These are phyloP conservation scores for Umbelopsis ramanniana DNA, from an alignment of 192 early-diverging fungal species.

Conservation along the genomic window DNA sequence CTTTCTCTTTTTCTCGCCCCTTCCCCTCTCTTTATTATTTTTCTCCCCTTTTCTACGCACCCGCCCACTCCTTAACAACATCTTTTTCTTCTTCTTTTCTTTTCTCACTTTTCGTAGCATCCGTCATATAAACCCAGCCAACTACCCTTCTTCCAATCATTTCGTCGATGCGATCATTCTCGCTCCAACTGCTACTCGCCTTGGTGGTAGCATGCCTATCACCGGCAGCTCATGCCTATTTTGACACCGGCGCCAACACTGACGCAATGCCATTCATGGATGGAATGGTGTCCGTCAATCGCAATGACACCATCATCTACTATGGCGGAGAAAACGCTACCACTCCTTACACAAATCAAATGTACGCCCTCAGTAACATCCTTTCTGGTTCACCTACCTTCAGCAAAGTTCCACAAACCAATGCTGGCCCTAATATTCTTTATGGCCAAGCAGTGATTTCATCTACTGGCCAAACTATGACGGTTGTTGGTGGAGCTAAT, in stretches of 20 bases:
- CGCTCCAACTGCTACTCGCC: constrained; percentile 22
- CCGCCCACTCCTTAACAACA: not conserved
- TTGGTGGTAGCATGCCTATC: constrained; percentile 24
- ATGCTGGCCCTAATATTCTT: constrained; percentile 1
- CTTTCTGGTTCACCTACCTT: constrained; percentile 14
- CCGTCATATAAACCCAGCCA: not conserved
- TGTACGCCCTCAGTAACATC: constrained; percentile 31
- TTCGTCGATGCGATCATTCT: constrained; percentile 2
- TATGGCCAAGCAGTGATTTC: constrained; percentile 27
- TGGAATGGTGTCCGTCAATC: constrained; percentile 32
- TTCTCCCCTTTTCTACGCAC: constrained; percentile 1
- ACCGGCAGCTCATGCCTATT: constrained; percentile 26
- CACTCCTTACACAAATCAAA: constrained; percentile 22
- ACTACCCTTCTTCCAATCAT: not conserved
- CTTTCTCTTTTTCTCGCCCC: not conserved
- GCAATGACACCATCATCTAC: constrained; percentile 22
- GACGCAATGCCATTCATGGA: constrained; percentile 30
- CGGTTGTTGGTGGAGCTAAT: constrained; percentile 22
- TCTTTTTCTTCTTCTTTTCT: not conserved
- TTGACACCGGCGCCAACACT: constrained; percentile 25
- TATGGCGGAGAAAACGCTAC: constrained; percentile 33
- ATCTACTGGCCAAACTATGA: constrained; percentile 14
- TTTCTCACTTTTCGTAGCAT: not conserved
- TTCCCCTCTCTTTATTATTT: not conserved
- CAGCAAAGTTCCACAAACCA: constrained; percentile 22